Evolutionary conservation across 176 grass and related monocot species (phyloP), one percentile per base, ranked within the genome.

Genomic region (Aechmea fasciata): DNA sequence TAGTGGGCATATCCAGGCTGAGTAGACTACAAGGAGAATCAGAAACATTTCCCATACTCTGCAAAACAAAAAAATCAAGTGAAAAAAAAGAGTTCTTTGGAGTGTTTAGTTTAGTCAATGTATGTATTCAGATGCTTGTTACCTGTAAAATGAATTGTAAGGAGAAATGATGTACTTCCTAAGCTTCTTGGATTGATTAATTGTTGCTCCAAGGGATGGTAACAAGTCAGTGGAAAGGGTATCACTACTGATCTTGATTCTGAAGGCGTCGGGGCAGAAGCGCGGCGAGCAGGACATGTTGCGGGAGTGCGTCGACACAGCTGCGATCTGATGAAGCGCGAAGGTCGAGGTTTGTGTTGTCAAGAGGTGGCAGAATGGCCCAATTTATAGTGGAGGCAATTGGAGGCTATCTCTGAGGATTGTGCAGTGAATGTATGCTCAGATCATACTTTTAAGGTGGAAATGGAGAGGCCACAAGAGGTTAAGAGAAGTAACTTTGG

Each of bases 1-100:
- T 64, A 91, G 82, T 0, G 88, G 88, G 69, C 84, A 91, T 54
- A 91, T 91, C 88, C 81, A 91, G 41, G 88, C 88, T 22, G 88
- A 91, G 78, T 91, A 91, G 78, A 84, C 68, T 66, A 91, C 88
- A 2, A 91, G 75, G 0, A 91, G 69, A 79, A 87, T 79, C 81
- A 91, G 76, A 20, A 91, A 87, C 49, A 18, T 79, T 22, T 87
- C 88, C 88, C 88, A 91, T 0, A 84, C 78, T 79, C 88, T 91
- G 88, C 47, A 78, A 49, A 23, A 53, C 1, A 25, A 3, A 3
- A 24, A 48, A 1, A n/a, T 15, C 15, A 23, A 57, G 33, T 12
- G 0, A 5, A 51, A 26, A 19, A 20, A 47, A 47, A 50, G 3
- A 20, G 18, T 18, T 53, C 2, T 65, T 9, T 13, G 22, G 23